Base-by-base conservation (phyloP, 2,329 filamentous ascomycete genomes). In the Fulvia fulva region DNA sequence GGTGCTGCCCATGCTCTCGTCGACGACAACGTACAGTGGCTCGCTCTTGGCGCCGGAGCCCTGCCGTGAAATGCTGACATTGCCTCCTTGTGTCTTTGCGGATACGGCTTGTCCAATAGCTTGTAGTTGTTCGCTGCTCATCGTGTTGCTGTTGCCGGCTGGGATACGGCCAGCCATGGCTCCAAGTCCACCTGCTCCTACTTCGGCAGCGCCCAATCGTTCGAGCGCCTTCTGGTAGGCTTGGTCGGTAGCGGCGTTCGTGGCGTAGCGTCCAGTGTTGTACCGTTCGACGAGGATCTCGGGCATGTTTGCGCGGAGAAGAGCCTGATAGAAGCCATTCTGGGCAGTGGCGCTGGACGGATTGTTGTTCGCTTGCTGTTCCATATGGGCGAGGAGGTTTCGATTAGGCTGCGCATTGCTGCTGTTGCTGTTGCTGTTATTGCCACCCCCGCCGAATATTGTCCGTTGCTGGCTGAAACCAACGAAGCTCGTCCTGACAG, bases 11-110 rank as follows among this genome's bases (percentile, higher is more conserved):
- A 89, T 81, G 16, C 90, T 91, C 74, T 99, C 94, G 68, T 97
- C 92, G 5, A 99, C 91, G 12, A 97, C 89, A 44, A 99, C 94
- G 71, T 97, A 92, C 26, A 99, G 83, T n/a, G 93, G 93, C 49
- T 89, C 86, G 37, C 87, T 87, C 75, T 92, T 95, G 6, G 44
- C 66, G 32, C 91, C 91, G 51, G 84, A 85, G 41, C 86, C 86
- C 55, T 78, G 78, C 30, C 74, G 73, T 9, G 78, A 76, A 57
- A 78, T 76, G 22, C 86, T 82, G 59, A 89, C 76, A 70, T 88
- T 88, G 45, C 84, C 84, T 54, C 88, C 89, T 53, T 83, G 81
- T 52, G 82, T 82, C 52, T 85, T 84, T 53, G 90, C 89, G 53
- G 89, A 89, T 53, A 94, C 83, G 53, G 91, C 90, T 75, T 95